Base-by-base conservation (phyloP, 805 yeast genomes). In the Sungouiella blattae region DNA sequence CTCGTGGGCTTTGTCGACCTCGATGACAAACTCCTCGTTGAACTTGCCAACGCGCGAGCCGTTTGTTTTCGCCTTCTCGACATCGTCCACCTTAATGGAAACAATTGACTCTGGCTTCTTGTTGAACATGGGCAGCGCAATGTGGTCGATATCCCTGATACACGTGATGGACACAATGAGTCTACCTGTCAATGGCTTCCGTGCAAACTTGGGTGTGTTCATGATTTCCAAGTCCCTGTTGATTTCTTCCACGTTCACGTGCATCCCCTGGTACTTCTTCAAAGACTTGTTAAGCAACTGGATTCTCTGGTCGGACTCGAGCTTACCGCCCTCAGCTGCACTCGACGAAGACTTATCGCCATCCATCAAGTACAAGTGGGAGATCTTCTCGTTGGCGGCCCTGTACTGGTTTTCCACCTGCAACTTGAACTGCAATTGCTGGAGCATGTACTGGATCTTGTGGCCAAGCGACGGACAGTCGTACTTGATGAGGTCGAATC, bases 381-480 rank as follows among this genome's bases (percentile, higher is more conserved):
- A 80, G 53, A 93, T 76, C 58, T 91, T 93, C 44, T 87, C 94
- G 47, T 88, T 88, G 5, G 97, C 98, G 46, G 82, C 91, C 50
- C 82, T 80, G 61, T 91, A 93, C 61, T 93, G 95, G 49, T 86
- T 80, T 58, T 93, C 99, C 25, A 91, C 95, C 53, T 91, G 93
- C 30, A 91, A 71, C 61, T 93, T 93, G 60, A 91, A 88, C 56
- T 89, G 96, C 40, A 93, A 71, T 60, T 88, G 95, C 62, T 89
- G 97, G 36, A 91, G 73, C 98, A 93, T 89, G 50, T 86, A 81
- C 61, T 87, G 96, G 53, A 93, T 93, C 44, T 93, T 77, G 51
- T 93, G 96, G 8, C 97, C 96, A 47, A 93, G 67, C 0, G 95
- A 86, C 0, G 97, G 96, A 49, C 96, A 86, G 52, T 93, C 97